Conservation (phyloP, 2,329 filamentous ascomycete species). For the Pseudonectria buxi region DNA sequence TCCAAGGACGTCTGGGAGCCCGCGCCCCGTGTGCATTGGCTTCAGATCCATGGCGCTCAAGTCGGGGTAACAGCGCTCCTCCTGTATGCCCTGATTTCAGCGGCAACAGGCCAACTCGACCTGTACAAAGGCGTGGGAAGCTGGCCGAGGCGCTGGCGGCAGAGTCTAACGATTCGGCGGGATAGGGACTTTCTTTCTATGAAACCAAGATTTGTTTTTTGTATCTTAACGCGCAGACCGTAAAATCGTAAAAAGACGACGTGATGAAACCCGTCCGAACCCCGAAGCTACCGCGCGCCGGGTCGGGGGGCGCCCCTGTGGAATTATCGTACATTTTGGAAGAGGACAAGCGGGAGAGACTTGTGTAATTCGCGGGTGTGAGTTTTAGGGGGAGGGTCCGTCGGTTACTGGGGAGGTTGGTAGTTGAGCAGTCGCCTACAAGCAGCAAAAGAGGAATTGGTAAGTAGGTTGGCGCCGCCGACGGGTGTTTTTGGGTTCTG, state of each 20-base stretch:
- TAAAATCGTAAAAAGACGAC: slow-evolving; percentile 20
- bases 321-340: slow-evolving; percentile 20
- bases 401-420: slow-evolving; percentile 56
- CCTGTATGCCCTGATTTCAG: too few species aligned
- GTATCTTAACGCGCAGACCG: slow-evolving; percentile 23
- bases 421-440: slow-evolving; percentile 78
- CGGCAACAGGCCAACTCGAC: too few species aligned
- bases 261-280: slow-evolving; percentile 12
- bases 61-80: too few species aligned
- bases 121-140: too few species aligned
- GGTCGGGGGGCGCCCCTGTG: slow-evolving; percentile 9
- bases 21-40: too few species aligned
- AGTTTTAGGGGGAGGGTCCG: neutral
- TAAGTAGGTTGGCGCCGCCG: neutral
- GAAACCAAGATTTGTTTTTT: slow-evolving; percentile 22
- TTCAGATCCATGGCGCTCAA: too few species aligned
- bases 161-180: slow-evolving; percentile 2
- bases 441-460: neutral
- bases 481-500: neutral
- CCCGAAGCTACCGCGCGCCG: slow-evolving; percentile 11
- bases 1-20: too few species aligned
- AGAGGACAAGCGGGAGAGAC: neutral
- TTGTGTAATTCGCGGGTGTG: neutral
- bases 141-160: neutral
- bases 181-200: slow-evolving; percentile 15